Base-by-base conservation (phyloP, 2,329 filamentous ascomycete genomes). In the Cladophialophora carrionii region DNA sequence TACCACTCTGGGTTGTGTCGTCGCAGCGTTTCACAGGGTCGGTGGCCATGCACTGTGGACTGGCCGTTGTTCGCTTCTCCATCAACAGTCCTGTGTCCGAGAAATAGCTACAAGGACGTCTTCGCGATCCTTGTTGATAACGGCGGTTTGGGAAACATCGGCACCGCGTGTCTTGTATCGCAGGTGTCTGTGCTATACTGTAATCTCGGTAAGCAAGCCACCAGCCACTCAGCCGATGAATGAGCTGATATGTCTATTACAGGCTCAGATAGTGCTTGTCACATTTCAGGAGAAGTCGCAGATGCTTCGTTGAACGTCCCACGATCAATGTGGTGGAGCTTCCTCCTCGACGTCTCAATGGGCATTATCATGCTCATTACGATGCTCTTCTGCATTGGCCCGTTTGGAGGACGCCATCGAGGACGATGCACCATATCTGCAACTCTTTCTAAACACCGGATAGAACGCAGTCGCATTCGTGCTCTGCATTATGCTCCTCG, bases 251-350 rank as follows among this genome's bases (percentile, higher is more conserved):
- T 22, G 9, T 17, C 37, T 53, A 3, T 20, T 29, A 6, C 26
- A 62, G 60, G 64, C 3, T 63, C 57, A 2, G 60, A 68, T 20
- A 49, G 34, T 26, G 55, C 53, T n/a, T 62, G 51, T 29, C 60
- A 62, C 54, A 64, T 68, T 37, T 62, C 56, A 12, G 81, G 83
- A 70, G 81, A 83, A 70, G 78, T 83, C 22, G 75, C 77, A 43
- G 77, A 83, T 41, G 79, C 81, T 1, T 75, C 77, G 4, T 69
- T 76, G 43, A 79, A 78, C 61, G 79, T 83, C 4, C 81, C 81
- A 0, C 71, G 77, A n/a, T 79, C 78, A 2, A 82, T 83, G 63
- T 74, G 79, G 62, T 79, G 77, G 71, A 77, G 76, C 12, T 81
- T 79, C 70, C 66, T 81, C 24, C 74, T 81, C 60, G 83, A 83